phyloP scores from a whole-genome alignment of 805 yeast species.

The Lachancea fermentati region DNA sequence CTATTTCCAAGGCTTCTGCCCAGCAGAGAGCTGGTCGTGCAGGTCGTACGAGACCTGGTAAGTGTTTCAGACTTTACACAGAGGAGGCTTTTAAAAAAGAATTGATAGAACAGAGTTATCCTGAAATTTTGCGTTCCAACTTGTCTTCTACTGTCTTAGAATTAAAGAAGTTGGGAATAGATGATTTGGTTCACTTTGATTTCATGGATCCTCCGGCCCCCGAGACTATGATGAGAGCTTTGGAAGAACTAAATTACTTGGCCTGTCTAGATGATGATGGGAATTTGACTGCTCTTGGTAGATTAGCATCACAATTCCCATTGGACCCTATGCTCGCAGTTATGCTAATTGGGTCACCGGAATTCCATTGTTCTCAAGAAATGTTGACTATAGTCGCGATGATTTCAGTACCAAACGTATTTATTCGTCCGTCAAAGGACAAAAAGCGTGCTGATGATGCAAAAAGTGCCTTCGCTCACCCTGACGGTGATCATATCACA shows the following conservation, averaged over 20 bases:
- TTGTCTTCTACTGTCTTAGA: conserved; percentile 88
- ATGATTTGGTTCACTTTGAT: conserved; percentile 95
- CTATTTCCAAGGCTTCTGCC: conserved; percentile 94
- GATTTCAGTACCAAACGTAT: conserved; percentile 89
- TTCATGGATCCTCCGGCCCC: conserved; percentile 99
- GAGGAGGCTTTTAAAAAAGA: conserved; percentile 95
- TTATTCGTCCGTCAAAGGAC: conserved; percentile 86
- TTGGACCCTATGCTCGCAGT: conserved; percentile 94
- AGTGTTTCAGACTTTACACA: conserved; percentile 92
- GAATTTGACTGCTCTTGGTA: conserved; percentile 79
- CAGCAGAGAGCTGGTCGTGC: conserved; percentile 99
- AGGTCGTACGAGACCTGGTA: conserved; percentile 98
- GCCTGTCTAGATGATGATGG: conserved; percentile 92
- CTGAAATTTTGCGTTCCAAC: conserved; percentile 89
- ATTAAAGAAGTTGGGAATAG: conserved; percentile 88
- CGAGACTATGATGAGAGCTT: conserved; percentile 98
- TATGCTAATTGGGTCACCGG: conserved; percentile 82
- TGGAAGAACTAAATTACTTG: conserved; percentile 88
- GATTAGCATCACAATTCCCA: conserved; percentile 89
- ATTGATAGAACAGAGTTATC: conserved; percentile 90
- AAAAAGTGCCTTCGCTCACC: conserved; percentile 81
- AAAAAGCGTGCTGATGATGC: conserved; percentile 88
- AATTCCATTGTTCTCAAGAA: conserved; percentile 82
- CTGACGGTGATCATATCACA: conserved; percentile 93
- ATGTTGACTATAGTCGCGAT: conserved; percentile 83